A percentile compares a stretch with the other conserved stretches of the same genome.
Conservation (phyloP, 805 yeast genomes). For the Saturnispora zaruensis region DNA sequence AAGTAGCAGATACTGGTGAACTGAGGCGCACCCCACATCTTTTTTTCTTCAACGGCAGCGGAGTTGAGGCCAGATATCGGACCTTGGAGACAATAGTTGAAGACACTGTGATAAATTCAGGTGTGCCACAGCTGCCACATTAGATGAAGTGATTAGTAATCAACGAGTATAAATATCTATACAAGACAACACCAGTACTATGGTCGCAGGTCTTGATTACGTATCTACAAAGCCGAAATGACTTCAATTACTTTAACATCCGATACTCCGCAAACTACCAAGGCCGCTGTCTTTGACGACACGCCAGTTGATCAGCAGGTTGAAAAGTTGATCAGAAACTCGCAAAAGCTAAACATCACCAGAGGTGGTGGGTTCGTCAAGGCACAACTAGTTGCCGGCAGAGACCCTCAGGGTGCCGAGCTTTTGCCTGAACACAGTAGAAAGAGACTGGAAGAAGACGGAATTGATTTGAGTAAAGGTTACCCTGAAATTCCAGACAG, state of each 20-base stretch:
- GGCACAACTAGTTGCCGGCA: conserved; percentile 7
- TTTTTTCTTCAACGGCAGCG: background rate
- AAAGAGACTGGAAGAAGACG: conserved; percentile 29
- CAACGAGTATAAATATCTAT: background rate
- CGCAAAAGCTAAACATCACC: conserved; percentile 9
- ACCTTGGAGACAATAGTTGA: background rate
- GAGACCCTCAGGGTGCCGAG: conserved; percentile 17
- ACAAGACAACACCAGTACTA: too few relatives aligned
- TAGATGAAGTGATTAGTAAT: background rate
- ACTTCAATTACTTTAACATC: background rate
- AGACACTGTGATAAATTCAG: background rate
- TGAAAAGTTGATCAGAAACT: conserved; percentile 13
- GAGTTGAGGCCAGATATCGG: background rate
- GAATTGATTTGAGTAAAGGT: conserved; percentile 31
- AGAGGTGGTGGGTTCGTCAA: background rate
- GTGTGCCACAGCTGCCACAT: background rate
- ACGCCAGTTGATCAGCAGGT: conserved; percentile 13
- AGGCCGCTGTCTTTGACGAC: conserved; percentile 5
- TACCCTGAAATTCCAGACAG: conserved; percentile 33
- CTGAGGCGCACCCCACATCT: background rate
- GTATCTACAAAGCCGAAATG: background rate
- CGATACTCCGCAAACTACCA: background rate
- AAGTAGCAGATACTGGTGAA: background rate
- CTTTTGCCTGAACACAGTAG: conserved; percentile 22
- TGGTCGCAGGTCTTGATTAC: too few relatives aligned